Evolutionary conservation across 495 filamentous ascomycete species (phyloP).

Genomic region (Apiosordaria backusii): DNA sequence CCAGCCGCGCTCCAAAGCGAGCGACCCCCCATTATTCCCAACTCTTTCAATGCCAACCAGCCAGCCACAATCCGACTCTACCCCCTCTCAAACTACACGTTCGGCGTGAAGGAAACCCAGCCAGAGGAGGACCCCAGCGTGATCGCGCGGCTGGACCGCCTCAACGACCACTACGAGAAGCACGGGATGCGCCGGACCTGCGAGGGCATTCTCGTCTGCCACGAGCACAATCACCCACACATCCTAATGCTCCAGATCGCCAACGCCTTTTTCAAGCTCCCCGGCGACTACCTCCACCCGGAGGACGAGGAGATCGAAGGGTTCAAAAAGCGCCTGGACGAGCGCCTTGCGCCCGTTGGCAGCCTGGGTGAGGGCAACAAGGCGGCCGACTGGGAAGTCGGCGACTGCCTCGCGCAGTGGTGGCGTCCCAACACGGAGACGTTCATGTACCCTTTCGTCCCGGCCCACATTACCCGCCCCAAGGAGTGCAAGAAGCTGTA

Average conservation of each 20-base stretch:
- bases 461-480: conserved; percentile 88
- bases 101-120: conserved; percentile 95
- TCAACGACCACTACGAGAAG: conserved; percentile 88
- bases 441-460: conserved; percentile 98
- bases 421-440: conserved; percentile 99
- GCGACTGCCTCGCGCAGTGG: conserved; percentile 94
- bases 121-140: conserved; percentile 97
- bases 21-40: conserved; percentile 72
- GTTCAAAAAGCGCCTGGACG: conserved; percentile 88
- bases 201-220: conserved; percentile 93
- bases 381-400: conserved; percentile 89
- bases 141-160: conserved; percentile 80
- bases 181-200: conserved; percentile 97
- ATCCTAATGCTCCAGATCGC: conserved; percentile 98
- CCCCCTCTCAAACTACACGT: conserved; percentile 96
- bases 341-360: conserved; percentile 86
- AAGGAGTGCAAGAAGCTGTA: conserved; percentile 99
- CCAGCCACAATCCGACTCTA: conserved; percentile 88
- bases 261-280: conserved; percentile 98
- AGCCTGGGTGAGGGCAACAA: conserved; percentile 82
- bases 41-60: conserved; percentile 82
- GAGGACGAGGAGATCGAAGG: conserved; percentile 89
- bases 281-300: conserved; percentile 89
- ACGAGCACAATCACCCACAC: conserved; percentile 98
- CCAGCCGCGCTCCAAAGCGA: conserved; percentile 65